Conservation (phyloP, 768 basidiomycete genomes). For the Auricularia cornea region DNA sequence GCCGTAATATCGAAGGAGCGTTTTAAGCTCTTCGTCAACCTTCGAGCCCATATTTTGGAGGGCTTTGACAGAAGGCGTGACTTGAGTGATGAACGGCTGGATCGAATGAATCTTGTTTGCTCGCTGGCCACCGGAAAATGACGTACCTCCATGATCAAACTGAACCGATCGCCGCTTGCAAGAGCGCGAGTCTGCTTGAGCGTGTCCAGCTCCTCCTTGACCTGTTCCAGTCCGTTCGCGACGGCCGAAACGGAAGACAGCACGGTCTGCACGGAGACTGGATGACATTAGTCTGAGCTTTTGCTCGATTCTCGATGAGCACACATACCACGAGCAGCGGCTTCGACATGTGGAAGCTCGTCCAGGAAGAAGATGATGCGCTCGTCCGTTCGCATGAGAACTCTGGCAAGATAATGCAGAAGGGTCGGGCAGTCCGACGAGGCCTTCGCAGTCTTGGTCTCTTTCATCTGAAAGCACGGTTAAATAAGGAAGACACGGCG, state of each 20-base stretch:
- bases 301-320: neutral
- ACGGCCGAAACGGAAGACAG: constrained; percentile 52
- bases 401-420: constrained; percentile 80
- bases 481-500: too few species aligned
- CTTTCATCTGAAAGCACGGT: constrained; percentile 50
- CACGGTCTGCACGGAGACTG: constrained; percentile 69
- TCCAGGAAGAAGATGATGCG: constrained; percentile 63
- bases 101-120: neutral
- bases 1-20: constrained; percentile 65
- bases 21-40: constrained; percentile 52
- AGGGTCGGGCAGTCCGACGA: constrained; percentile 72
- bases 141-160: constrained; percentile 58
- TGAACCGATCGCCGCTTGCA: constrained; percentile 50
- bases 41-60: constrained; percentile 50
- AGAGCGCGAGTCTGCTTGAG: constrained; percentile 26
- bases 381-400: constrained; percentile 61
- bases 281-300: neutral
- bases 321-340: constrained; percentile 66
- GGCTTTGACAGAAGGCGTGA: constrained; percentile 48
- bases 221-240: constrained; percentile 45
- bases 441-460: constrained; percentile 68
- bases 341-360: constrained; percentile 72
- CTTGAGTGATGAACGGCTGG: constrained; percentile 44
- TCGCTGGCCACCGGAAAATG: neutral
- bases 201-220: constrained; percentile 46